These are phyloP conservation scores for Orychophragmus violaceus DNA, from an alignment of 345 rosid species.

Conservation along the genomic window DNA sequence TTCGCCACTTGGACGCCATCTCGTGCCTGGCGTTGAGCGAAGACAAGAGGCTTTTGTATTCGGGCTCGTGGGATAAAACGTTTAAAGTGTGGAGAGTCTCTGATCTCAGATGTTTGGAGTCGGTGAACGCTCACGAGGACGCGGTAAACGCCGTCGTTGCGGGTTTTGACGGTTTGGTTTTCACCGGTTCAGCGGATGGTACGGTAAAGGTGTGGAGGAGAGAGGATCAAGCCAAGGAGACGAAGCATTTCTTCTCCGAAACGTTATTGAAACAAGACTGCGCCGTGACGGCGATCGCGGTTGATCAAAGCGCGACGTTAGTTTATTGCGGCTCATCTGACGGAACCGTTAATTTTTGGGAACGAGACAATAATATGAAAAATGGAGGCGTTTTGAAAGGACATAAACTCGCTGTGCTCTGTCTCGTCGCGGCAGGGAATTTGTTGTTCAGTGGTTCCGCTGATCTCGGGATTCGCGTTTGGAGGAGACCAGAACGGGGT, in stretches of 20 bases:
- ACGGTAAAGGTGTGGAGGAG: conserved; percentile 85
- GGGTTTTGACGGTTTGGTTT: conserved; percentile 73
- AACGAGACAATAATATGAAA: conserved; percentile 41
- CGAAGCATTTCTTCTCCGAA: conserved; percentile 77
- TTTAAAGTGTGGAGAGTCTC: conserved; percentile 79
- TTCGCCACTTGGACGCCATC: conserved; percentile 67
- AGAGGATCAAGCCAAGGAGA: conserved; percentile 76
- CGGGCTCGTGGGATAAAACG: conserved; percentile 89
- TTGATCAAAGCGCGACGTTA: conserved; percentile 45
- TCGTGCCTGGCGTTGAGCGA: conserved; percentile 73
- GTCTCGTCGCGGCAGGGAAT: conserved; percentile 60
- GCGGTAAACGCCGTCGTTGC: conserved; percentile 67
- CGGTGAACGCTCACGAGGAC: conserved; percentile 71
- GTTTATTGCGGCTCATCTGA: conserved; percentile 86
- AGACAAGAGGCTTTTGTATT: conserved; percentile 51
- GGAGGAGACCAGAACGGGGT: conserved; percentile 47
- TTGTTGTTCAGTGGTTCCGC: conserved; percentile 84
- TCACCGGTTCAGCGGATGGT: conserved; percentile 87
- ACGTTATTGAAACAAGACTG: conserved; percentile 76
- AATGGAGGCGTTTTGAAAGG: conserved; percentile 72
- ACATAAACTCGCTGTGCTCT: conserved; percentile 70
- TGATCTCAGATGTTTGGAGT: conserved; percentile 67
- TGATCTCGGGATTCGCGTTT: conserved; percentile 72
- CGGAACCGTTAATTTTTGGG: conserved; percentile 80
- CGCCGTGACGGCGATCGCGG: conserved; percentile 66